A percentile compares a stretch with the other conserved stretches of the same genome.
phyloP scores from a whole-genome alignment of 2,329 filamentous ascomycete genomes.

The Botrytis sinoallii region DNA sequence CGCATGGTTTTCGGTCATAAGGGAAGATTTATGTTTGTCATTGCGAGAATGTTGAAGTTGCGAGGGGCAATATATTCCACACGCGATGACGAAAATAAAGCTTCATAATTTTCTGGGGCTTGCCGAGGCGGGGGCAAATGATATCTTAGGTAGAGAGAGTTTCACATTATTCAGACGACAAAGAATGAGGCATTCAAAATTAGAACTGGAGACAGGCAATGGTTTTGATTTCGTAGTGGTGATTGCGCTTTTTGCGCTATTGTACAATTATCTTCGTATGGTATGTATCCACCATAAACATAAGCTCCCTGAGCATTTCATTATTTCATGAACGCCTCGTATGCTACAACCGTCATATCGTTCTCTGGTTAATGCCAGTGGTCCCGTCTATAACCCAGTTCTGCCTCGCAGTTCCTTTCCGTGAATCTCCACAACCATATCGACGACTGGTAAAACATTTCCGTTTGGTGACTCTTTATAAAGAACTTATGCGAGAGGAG shows the following conservation, averaged over 20 bases:
- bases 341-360: constrained; percentile 28
- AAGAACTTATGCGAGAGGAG: constrained; percentile 56
- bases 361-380: not conserved
- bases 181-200: not conserved
- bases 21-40: constrained; percentile 21
- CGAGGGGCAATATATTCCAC: constrained; percentile 12
- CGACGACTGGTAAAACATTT: constrained; percentile 2
- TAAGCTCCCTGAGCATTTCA: constrained; percentile 19
- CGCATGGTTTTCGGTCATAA: constrained; percentile 43
- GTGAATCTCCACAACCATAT: not conserved
- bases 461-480: constrained; percentile 5
- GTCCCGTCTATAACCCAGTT: not conserved
- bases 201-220: constrained; percentile 14
- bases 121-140: constrained; percentile 25
- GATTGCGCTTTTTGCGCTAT: constrained; percentile 31
- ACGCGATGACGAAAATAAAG: constrained; percentile 29
- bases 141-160: not conserved
- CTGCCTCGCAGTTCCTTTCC: not conserved
- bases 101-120: constrained; percentile 23
- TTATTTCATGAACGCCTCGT: constrained; percentile 32
- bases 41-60: constrained; percentile 24
- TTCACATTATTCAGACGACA: not conserved
- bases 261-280: constrained; percentile 33
- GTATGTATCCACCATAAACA: constrained; percentile 22
- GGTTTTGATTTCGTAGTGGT: constrained; percentile 28